phyloP scores from a whole-genome alignment of 192 early-diverging fungal species.

The Coemansia sp. region DNA sequence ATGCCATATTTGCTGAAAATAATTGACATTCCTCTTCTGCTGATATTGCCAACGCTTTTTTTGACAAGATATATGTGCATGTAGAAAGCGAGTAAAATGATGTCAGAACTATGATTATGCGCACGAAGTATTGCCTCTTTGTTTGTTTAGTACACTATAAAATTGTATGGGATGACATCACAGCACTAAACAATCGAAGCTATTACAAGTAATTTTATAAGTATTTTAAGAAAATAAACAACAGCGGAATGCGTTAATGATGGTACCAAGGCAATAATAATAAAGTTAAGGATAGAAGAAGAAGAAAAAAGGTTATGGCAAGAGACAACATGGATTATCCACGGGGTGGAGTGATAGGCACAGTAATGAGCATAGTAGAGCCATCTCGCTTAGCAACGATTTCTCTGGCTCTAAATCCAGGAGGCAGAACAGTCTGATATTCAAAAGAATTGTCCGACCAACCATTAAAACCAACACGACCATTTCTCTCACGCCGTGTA shows the following conservation, averaged over 20 bases:
- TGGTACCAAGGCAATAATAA: not conserved
- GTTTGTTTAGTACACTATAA: no score
- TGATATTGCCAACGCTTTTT: no score
- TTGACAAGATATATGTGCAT: no score
- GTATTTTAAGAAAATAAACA: no score
- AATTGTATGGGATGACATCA: not conserved
- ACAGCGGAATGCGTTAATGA: no score
- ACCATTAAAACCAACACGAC: not conserved
- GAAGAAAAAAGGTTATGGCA: constrained; percentile 2
- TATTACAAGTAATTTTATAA: no score
- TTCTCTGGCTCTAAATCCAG: constrained; percentile 10
- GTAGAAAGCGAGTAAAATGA: not conserved
- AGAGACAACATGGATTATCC: not conserved
- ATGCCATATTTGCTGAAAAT: not conserved
- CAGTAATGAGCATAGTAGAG: constrained; percentile 16
- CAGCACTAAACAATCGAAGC: not conserved
- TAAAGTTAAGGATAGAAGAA: constrained; percentile 4
- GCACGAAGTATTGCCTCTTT: no score
- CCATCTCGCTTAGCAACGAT: constrained; percentile 29
- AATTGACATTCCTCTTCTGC: not conserved
- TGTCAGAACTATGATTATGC: not conserved
- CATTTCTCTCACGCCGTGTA: not conserved
- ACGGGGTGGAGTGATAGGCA: constrained; percentile 11
- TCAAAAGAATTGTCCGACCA: constrained; percentile 23
- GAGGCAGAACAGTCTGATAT: constrained; percentile 23